Conservation (phyloP, 176 grass and related monocot species). For the maize (Zea mays) region Zm-B73-REFERENCE-NAM-5.0 NC_050099.1:7636001-7636500, state of each 20-base stretch:
- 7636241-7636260: neutral
- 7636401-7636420: neutral
- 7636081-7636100: slow-evolving; percentile 97
- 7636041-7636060: slow-evolving; percentile 76
- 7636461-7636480: neutral
- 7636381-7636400: too few species aligned
- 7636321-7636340: neutral
- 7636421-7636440: slow-evolving; percentile 1
- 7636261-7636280: neutral
- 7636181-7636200: neutral
- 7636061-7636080: slow-evolving; percentile 75
- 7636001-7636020: slow-evolving; percentile 77
- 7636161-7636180: slow-evolving; percentile 8
- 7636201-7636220: slow-evolving; percentile 3
- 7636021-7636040: slow-evolving; percentile 75
- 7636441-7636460: neutral
- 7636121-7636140: slow-evolving; percentile 46
- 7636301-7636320: neutral
- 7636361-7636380: slow-evolving; percentile 6
- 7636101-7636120: slow-evolving; percentile 77
- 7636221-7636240: neutral
- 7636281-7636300: neutral
- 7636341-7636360: slow-evolving; percentile 18
- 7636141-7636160: slow-evolving; percentile 29
- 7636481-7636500: neutral